Base-by-base conservation (phyloP, 1,139 yeast species). In the Saccharomyces hybrid region DNA sequence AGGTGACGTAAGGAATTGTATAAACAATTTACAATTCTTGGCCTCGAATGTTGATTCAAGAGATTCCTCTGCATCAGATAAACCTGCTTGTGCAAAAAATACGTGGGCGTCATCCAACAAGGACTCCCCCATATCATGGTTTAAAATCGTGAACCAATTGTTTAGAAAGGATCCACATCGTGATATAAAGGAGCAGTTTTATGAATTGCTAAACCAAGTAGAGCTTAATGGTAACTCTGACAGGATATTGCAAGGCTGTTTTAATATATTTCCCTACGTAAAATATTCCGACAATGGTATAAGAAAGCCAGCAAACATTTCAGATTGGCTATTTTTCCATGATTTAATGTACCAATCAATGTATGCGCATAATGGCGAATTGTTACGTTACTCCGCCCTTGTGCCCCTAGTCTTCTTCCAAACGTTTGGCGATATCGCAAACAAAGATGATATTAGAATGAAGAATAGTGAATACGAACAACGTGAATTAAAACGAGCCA, bases 1-100 rank as follows among this genome's bases (percentile, higher is more conserved):
- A 58, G 89, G 90, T 47, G 99, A 93, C 70, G 77, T 93, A 34
- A 75, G 99, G 61, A 88, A 91, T 41, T 86, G 97, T 67, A 75
- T 93, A 50, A 93, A 93, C 66, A 80, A 86, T 62, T 70, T 93
- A 46, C 99, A 93, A 63, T 90, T 91, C 65, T 55, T 66, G 54
- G 57, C 70, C 4, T 51, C 56, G 5, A 28, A 28, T 19, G 26
- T 9, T 3, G 48, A 47, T 23, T 14, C 47, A 25, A 55, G 63
- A 54, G 65, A 66, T 53, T 63, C 70, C 55, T 16, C 31, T 7
- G n/a, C 11, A 46, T 54, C 38, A 50, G 57, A 28, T 48, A 57
- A 48, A 55, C 59, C 48, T 56, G 69, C 65, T 53, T 59, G 42
- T 52, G 56, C 57, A 9, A 60, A 55, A 9, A 57, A 57, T 28